Evolutionary conservation across 306 rosid genomes (phyloP), one percentile per base, ranked within the genome.

Genomic region (Hylodesmum podocarpum): DNA sequence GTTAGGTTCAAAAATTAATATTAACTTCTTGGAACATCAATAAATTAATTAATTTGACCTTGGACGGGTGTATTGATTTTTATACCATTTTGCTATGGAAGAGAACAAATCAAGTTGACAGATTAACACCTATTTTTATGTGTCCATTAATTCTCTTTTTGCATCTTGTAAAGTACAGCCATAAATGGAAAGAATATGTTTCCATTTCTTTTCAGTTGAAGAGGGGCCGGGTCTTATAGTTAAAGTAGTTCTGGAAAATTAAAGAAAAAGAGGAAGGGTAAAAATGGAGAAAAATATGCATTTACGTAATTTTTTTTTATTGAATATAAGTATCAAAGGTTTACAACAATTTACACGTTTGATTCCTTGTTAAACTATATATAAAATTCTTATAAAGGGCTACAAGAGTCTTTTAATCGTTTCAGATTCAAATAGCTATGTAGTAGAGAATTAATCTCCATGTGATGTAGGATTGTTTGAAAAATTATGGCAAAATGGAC

Each of bases 391-490:
- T 47, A 19, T 15, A 29, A n/a, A 16, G 24, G 33, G 24, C 8
- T 22, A 29, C 11, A 49, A 43, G 18, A 31, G 71, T 8, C 25
- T 28, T 3, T 37, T 49, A 12, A 24, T 25, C 15, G n/a, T n/a
- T 41, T 40, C 21, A 57, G 43, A 57, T 55, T 40, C 40, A 55
- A 78, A 67, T 68, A 68, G 57, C 37, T 8, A 40, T 55, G 18
- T 33, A 4, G 59, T 0, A 68, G 16, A 47, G 21, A 67, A 28
- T 66, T 55, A 19, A 77, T 33, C 31, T 9, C 3, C 71, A 24
- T 33, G 22, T 69, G 77, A 69, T 57, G 51, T 18, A 57, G 37
- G 58, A 69, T 21, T 70, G 47, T 34, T 47, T 34, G 54, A 66
- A 34, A 27, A 54, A 69, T 9, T 14, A 34, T 53, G 67, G 53